Base-by-base conservation (phyloP, 352 stramenopile species). In the Phytophthora citrophthora region DNA sequence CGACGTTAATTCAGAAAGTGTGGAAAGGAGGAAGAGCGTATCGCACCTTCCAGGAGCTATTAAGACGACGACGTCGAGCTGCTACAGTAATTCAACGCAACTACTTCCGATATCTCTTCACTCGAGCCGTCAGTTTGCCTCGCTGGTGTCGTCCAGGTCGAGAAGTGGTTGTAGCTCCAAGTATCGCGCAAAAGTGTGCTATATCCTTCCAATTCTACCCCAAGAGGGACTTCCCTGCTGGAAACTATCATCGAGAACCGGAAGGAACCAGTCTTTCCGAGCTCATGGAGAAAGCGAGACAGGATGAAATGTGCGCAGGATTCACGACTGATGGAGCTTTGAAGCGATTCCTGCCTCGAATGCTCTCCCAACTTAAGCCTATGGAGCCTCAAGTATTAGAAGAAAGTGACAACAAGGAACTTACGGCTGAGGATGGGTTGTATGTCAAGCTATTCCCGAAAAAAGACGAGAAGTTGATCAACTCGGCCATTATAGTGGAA, bases 181-280 rank as follows among this genome's bases (percentile, higher is more conserved):
- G 75, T 20, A 58, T 91, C 18, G 82, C 83, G n/a, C 71, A 76
- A 26, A 86, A 82, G 24, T 81, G 76, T 20, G 83, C 82, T 1
- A 83, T 90, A 32, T 76, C 70, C 13, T 94, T 94, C 64, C 80
- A 90, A 52, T 94, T 94, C 64, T 92, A 93, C 54, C 55, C 68
- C 2, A 76, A 73, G 23, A 92, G 85, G 51, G 86, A 94, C 50
- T 93, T 94, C 29, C 71, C 81, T 3, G 66, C 76, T 10, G 86
- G 84, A 2, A 94, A 93, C 39, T 90, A 84, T 69, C 68, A 69
- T 13, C 71, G 75, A 6, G 48, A 92, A 18, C 43, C 72, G 7
- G 62, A 75, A 16, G 68, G 51, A 23, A 45, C 64, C 12, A 74
- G 51, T 4, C n/a, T 89, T 3, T 10, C 34, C 0, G 59, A 79